These are phyloP conservation scores for Salix arbutifolia DNA, from an alignment of 345 rosid species.

Conservation along the genomic window DNA sequence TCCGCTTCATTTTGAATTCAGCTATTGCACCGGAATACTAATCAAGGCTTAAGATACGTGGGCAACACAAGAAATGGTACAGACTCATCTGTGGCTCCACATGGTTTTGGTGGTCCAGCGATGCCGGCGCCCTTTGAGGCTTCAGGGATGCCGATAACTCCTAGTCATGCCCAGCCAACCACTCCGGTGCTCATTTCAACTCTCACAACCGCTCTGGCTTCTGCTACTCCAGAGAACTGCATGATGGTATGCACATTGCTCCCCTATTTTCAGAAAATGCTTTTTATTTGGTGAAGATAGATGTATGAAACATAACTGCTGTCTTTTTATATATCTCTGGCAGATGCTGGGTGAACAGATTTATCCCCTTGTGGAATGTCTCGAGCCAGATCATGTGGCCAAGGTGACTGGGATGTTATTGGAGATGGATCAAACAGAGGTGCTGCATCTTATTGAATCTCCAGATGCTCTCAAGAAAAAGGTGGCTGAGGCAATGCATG, in stretches of 20 bases:
- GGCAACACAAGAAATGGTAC: constrained; percentile 35
- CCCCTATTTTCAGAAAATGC: not conserved
- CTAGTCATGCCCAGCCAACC: constrained; percentile 23
- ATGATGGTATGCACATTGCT: constrained; percentile 5
- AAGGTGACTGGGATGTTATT: constrained; percentile 79
- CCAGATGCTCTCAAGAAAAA: constrained; percentile 63
- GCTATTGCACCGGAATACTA: constrained; percentile 38
- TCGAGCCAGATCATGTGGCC: constrained; percentile 48
- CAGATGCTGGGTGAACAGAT: constrained; percentile 80
- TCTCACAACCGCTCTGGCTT: constrained; percentile 54
- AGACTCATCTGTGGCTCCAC: constrained; percentile 40
- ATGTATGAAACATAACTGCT: not conserved
- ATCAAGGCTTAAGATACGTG: constrained; percentile 43
- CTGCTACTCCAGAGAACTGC: constrained; percentile 37
- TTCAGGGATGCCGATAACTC: constrained; percentile 33
- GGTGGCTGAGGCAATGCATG: constrained; percentile 66
- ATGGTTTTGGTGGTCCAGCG: constrained; percentile 34
- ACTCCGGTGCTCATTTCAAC: constrained; percentile 35
- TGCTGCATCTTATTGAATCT: constrained; percentile 63
- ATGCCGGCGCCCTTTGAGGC: constrained; percentile 42
- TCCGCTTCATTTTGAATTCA: constrained; percentile 11
- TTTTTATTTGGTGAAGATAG: not conserved
- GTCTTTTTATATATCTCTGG: not conserved
- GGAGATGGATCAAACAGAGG: constrained; percentile 78
- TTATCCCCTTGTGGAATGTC: constrained; percentile 55